Percentiles rank a stretch among this genome's conserved stretches.
These are phyloP conservation scores for Berkeleyomyces rouxiae DNA, from an alignment of 2,329 filamentous ascomycete genomes.

Conservation along the genomic window DNA sequence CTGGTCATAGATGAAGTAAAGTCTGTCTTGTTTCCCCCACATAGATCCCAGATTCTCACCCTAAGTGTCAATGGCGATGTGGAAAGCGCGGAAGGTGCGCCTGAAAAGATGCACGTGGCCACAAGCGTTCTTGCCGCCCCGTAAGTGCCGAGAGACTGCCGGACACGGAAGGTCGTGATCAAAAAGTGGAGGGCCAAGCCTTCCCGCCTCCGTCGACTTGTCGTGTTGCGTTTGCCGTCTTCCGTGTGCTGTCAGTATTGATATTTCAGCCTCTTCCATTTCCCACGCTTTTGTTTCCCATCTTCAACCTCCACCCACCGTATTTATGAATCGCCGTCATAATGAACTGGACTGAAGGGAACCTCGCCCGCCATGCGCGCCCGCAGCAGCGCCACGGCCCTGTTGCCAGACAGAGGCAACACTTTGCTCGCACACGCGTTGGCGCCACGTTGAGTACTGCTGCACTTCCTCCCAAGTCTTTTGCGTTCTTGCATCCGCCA, in stretches of 20 bases:
- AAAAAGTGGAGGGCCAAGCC: background rate
- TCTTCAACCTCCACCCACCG: background rate
- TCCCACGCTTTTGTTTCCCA: background rate
- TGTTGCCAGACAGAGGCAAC: conserved; percentile 22
- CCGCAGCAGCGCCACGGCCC: conserved; percentile 21
- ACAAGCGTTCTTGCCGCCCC: too few species aligned
- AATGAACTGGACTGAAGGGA: conserved; percentile 29
- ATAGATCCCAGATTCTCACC: background rate
- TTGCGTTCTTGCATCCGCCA: background rate
- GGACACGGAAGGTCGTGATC: background rate
- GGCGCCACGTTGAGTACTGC: background rate
- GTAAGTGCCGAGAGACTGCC: too few species aligned
- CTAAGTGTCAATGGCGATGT: background rate
- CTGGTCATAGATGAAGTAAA: background rate
- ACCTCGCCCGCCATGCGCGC: conserved; percentile 23
- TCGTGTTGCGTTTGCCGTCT: background rate
- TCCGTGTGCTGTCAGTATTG: background rate
- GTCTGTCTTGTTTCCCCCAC: background rate
- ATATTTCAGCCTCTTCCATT: background rate
- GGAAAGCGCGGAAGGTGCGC: background rate
- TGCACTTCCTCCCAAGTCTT: background rate
- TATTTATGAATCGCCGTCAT: background rate
- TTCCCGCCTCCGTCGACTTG: background rate
- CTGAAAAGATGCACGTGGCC: background rate
- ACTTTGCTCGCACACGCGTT: conserved; percentile 20